A percentile compares a stretch with the other conserved stretches of the same genome.
Evolutionary conservation across 495 filamentous ascomycete species (phyloP).

Genomic region (Hypomontagnella monticulosa): DNA sequence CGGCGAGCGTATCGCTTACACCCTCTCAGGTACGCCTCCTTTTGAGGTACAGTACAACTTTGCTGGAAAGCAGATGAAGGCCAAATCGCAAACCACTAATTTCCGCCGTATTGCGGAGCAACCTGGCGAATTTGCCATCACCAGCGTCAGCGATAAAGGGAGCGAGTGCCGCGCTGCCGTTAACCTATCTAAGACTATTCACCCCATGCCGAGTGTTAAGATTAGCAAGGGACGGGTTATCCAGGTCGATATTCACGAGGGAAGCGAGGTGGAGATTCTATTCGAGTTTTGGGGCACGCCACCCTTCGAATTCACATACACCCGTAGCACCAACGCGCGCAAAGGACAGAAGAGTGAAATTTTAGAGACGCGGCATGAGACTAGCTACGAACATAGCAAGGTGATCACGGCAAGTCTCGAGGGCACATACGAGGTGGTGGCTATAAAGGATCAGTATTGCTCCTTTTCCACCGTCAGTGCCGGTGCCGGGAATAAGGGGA

Average conservation of each 20-base stretch:
- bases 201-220: slow-evolving; percentile 88
- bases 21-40: slow-evolving; percentile 84
- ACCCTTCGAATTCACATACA: slow-evolving; percentile 98
- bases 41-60: slow-evolving; percentile 95
- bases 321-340: slow-evolving; percentile 81
- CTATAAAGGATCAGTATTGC: slow-evolving; percentile 92
- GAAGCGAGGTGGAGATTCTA: slow-evolving; percentile 87
- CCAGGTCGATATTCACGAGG: slow-evolving; percentile 93
- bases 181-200: slow-evolving; percentile 80
- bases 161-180: slow-evolving; percentile 83
- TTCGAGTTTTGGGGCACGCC: slow-evolving; percentile 96
- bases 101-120: slow-evolving; percentile 93
- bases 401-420: slow-evolving; percentile 85
- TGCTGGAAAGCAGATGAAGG: slow-evolving; percentile 77
- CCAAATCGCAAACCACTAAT: slow-evolving; percentile 75
- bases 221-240: slow-evolving; percentile 82
- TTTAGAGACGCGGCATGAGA: slow-evolving; percentile 87
- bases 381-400: slow-evolving; percentile 81
- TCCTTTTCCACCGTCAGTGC: slow-evolving; percentile 75
- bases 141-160: slow-evolving; percentile 80
- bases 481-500: slow-evolving; percentile 54
- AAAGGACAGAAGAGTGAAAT: slow-evolving; percentile 80
- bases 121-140: slow-evolving; percentile 88
- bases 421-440: slow-evolving; percentile 95
- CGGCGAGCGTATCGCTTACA: slow-evolving; percentile 90